Evolutionary conservation across 352 stramenopile genomes (phyloP).

Genomic region (Pythium coloratum): DNA sequence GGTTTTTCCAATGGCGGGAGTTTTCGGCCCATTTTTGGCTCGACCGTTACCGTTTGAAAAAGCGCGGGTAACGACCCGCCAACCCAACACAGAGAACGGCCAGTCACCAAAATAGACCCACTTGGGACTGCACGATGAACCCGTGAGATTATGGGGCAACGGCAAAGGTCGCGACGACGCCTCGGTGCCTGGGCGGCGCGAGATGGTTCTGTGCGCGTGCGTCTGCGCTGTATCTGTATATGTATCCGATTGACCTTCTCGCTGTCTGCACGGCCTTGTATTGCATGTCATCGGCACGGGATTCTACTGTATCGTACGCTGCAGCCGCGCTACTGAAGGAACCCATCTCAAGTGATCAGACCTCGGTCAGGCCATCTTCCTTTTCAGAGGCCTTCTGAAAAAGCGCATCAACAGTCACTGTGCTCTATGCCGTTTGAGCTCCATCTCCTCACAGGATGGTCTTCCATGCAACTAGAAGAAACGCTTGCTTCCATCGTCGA

Average conservation of each 20-base stretch:
- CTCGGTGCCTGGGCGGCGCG: neutral
- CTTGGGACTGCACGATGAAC: neutral
- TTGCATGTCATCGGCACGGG: neutral
- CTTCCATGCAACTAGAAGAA: neutral
- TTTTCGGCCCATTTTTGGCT: constrained; percentile 12
- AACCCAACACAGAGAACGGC: constrained; percentile 21
- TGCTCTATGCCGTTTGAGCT: neutral
- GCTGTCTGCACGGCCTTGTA: neutral
- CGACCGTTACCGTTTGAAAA: constrained; percentile 31
- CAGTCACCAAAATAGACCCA: constrained; percentile 24
- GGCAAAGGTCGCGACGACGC: neutral
- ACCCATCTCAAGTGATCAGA: constrained; percentile 19
- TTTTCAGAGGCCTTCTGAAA: too few relatives aligned
- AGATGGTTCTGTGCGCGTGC: neutral
- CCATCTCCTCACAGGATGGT: neutral
- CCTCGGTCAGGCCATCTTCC: constrained; percentile 5
- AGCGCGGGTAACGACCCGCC: constrained; percentile 30
- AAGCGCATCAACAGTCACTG: neutral
- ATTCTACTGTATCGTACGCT: neutral
- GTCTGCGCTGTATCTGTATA: neutral
- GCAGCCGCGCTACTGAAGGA: neutral
- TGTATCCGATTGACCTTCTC: neutral
- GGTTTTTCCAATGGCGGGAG: constrained; percentile 30
- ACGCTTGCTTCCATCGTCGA: neutral
- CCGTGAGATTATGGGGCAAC: neutral